Evolutionary conservation across 768 basidiomycete genomes (phyloP).

Genomic region (Pisolithus tinctorius): DNA sequence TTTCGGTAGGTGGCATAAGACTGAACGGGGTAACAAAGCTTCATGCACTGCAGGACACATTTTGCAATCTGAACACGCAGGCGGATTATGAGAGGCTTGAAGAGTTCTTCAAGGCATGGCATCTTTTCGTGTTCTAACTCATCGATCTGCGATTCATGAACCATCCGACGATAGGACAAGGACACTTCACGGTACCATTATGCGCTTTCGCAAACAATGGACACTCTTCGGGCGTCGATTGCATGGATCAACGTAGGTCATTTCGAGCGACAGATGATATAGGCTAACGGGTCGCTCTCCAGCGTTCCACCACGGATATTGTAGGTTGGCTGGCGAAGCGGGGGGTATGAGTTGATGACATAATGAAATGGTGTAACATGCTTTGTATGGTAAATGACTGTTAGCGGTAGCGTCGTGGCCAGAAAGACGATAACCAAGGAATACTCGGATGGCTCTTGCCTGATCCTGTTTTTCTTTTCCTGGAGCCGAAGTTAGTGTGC

Average conservation of each 20-base stretch:
- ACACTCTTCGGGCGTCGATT: conserved; percentile 54
- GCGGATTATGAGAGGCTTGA: conserved; percentile 57
- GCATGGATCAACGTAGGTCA: conserved; percentile 55
- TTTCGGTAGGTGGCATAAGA: conserved; percentile 39
- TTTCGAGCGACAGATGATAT: not conserved
- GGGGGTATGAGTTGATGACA: not conserved
- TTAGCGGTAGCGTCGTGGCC: too few species aligned
- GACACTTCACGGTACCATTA: conserved; percentile 65
- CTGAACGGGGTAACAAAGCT: conserved; percentile 3
- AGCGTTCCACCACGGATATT: conserved; percentile 59
- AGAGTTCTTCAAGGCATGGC: conserved; percentile 68
- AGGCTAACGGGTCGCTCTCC: not conserved
- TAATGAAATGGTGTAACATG: not conserved
- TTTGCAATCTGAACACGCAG: conserved; percentile 52
- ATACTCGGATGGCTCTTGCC: not conserved
- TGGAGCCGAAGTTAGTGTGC: not conserved
- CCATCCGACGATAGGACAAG: conserved; percentile 38
- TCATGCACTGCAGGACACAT: conserved; percentile 24
- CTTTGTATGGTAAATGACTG: not conserved
- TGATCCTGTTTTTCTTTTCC: not conserved
- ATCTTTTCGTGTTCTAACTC: not conserved
- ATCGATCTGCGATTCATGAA: not conserved
- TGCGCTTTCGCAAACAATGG: conserved; percentile 59
- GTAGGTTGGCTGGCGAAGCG: conserved; percentile 38
- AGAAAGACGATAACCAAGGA: not conserved